Evolutionary conservation across 2,329 filamentous ascomycete genomes (phyloP).

Genomic region (Diaporthe ilicicola): DNA sequence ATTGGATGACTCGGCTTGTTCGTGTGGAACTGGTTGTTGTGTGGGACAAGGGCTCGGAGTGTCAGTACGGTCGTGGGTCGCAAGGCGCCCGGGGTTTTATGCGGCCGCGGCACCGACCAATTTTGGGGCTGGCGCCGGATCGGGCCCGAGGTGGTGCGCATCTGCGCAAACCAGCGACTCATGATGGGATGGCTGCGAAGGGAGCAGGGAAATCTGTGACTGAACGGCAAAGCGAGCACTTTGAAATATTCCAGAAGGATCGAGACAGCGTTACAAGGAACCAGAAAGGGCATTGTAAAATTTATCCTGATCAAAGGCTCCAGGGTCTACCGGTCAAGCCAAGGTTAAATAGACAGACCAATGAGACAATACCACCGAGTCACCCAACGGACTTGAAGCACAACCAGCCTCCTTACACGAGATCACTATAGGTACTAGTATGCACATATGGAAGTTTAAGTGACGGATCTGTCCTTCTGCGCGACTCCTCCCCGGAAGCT

Average conservation of each 20-base stretch:
- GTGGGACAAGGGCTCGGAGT: background rate
- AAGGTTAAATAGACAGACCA: background rate
- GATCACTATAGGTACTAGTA: background rate
- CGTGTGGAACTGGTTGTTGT: background rate
- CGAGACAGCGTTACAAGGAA: background rate
- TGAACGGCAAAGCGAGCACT: background rate
- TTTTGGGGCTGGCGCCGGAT: background rate
- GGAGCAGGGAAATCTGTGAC: background rate
- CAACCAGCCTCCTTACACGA: background rate
- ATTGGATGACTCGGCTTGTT: background rate
- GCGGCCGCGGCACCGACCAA: background rate
- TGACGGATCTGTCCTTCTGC: background rate
- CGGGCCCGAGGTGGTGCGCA: slow-evolving; percentile 3
- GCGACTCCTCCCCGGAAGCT: background rate
- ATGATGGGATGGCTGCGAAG: background rate
- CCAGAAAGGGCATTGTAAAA: background rate
- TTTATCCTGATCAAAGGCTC: background rate
- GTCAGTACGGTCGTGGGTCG: background rate
- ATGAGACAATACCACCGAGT: background rate
- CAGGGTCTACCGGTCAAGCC: no score
- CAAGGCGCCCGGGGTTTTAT: background rate
- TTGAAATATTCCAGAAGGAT: background rate
- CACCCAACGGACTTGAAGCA: background rate
- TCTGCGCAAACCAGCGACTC: background rate
- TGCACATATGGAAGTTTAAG: background rate